A percentile compares a stretch with the other conserved stretches of the same genome.
phyloP scores from a whole-genome alignment of 2,329 filamentous ascomycete species.

The Aspergillus cejpii region DNA sequence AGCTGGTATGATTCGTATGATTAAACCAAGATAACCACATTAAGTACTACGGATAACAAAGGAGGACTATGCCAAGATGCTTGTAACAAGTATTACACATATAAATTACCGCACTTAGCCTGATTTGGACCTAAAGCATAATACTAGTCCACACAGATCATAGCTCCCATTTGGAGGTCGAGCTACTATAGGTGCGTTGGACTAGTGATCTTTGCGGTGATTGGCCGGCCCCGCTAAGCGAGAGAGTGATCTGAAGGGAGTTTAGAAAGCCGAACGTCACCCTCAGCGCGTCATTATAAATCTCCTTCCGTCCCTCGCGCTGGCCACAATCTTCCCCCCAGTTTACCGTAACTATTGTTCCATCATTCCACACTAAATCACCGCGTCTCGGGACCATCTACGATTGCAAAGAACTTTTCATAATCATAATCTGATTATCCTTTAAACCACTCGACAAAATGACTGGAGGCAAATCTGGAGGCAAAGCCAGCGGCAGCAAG shows the following conservation, averaged over 20 bases:
- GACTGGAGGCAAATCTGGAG: conserved; percentile 99
- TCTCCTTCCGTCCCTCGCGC: conserved; percentile 31
- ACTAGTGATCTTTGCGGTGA: conserved; percentile 33
- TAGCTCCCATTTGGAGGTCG: conserved; percentile 10
- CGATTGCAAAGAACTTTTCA: conserved; percentile 8
- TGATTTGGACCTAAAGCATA: conserved; percentile 18
- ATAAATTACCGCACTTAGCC: conserved; percentile 26
- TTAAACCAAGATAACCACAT: conserved; percentile 29
- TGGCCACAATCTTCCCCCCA: conserved; percentile 26
- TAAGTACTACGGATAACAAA: conserved; percentile 3
- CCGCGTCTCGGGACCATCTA: conserved; percentile 1
- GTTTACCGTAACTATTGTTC: conserved; percentile 18
- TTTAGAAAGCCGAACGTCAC: conserved; percentile 40
- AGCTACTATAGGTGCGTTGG: conserved; percentile 12
- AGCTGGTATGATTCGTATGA: conserved; percentile 43
- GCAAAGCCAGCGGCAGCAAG: conserved; percentile 99
- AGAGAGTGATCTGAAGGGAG: conserved; percentile 44
- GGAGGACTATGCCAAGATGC: conserved; percentile 13
- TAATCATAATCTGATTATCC: conserved; percentile 15
- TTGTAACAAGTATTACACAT: conserved; percentile 17
- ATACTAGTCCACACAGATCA: conserved; percentile 9
- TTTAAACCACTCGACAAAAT: conserved; percentile 67
- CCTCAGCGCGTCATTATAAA: conserved; percentile 42
- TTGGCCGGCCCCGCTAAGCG: conserved; percentile 39
- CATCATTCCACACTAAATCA: conserved; percentile 4